Percentiles rank a stretch among this genome's conserved stretches.
Evolutionary conservation across 2,329 filamentous ascomycete species (phyloP).

Genomic region (Pseudophaeomoniella oleicola): DNA sequence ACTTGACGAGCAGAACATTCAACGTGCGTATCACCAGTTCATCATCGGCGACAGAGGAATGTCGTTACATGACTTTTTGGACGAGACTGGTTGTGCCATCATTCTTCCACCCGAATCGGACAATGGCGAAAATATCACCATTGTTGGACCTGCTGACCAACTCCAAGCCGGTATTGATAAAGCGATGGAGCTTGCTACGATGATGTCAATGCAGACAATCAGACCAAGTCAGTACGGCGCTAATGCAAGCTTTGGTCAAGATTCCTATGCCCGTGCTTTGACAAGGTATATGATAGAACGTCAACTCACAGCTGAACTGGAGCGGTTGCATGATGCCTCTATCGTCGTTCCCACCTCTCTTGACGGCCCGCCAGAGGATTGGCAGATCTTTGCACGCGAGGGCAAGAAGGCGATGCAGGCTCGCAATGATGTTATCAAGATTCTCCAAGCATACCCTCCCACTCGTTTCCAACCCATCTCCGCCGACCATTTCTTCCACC

Average conservation of each 20-base stretch:
- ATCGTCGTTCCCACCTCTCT: constrained; percentile 64
- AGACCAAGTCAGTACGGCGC: constrained; percentile 71
- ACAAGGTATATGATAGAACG: constrained; percentile 78
- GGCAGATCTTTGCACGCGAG: constrained; percentile 80
- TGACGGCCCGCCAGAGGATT: constrained; percentile 43
- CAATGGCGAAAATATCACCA: constrained; percentile 69
- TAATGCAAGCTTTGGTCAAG: constrained; percentile 55
- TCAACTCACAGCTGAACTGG: constrained; percentile 67
- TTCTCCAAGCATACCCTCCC: constrained; percentile 33
- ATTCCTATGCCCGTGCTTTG: constrained; percentile 68
- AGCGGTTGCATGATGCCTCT: constrained; percentile 66
- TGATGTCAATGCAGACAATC: constrained; percentile 71
- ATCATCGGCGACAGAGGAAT: constrained; percentile 76
- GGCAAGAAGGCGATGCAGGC: constrained; percentile 54
- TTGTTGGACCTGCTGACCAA: constrained; percentile 64
- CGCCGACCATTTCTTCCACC: constrained; percentile 34
- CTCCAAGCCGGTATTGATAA: constrained; percentile 64
- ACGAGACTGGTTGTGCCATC: constrained; percentile 79
- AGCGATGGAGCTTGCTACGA: constrained; percentile 76
- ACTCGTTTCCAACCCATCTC: constrained; percentile 27
- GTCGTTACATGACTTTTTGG: constrained; percentile 71
- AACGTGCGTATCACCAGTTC: constrained; percentile 83
- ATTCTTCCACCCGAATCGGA: constrained; percentile 62
- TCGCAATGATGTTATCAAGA: constrained; percentile 32
- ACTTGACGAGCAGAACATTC: constrained; percentile 66